A percentile compares a stretch with the other conserved stretches of the same genome.
phyloP scores from a whole-genome alignment of 805 yeast genomes.

The Spathaspora gorwiae region DNA sequence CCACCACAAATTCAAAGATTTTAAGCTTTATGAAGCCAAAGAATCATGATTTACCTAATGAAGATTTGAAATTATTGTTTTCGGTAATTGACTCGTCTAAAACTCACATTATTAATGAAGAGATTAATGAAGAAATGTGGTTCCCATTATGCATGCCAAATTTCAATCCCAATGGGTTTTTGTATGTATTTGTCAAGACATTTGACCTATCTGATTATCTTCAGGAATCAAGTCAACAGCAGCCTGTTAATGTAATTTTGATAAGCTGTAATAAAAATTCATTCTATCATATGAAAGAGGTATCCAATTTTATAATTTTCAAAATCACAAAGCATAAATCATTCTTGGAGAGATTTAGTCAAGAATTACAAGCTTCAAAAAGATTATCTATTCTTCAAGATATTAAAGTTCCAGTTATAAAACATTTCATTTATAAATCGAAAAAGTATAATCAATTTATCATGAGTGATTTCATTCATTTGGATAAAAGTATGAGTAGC shows the following conservation, averaged over 20 bases:
- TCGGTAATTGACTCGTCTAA: constrained; percentile 53
- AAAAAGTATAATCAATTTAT: constrained; percentile 63
- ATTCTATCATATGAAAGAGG: constrained; percentile 68
- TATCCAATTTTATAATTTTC: constrained; percentile 48
- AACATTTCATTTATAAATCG: constrained; percentile 80
- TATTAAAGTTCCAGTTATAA: constrained; percentile 39
- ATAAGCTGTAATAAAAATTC: constrained; percentile 71
- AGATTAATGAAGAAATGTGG: constrained; percentile 72
- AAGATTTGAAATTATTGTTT: constrained; percentile 73
- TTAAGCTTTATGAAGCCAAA: constrained; percentile 71
- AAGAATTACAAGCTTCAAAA: constrained; percentile 17
- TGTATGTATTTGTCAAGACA: constrained; percentile 69
- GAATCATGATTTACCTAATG: constrained; percentile 72
- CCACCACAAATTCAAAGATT: constrained; percentile 59
- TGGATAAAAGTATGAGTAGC: constrained; percentile 19
- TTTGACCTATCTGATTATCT: constrained; percentile 19
- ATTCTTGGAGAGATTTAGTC: constrained; percentile 16
- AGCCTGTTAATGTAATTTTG: constrained; percentile 40
- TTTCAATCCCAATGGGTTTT: constrained; percentile 83
- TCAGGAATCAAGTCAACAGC: constrained; percentile 10
- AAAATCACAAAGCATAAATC: constrained; percentile 19
- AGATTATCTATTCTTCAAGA: constrained; percentile 19
- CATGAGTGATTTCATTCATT: constrained; percentile 31
- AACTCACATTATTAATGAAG: constrained; percentile 2
- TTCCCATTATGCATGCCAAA: constrained; percentile 88